Conservation (phyloP, 2,329 filamentous ascomycete genomes). For the Aspergillus terreus region DNA sequence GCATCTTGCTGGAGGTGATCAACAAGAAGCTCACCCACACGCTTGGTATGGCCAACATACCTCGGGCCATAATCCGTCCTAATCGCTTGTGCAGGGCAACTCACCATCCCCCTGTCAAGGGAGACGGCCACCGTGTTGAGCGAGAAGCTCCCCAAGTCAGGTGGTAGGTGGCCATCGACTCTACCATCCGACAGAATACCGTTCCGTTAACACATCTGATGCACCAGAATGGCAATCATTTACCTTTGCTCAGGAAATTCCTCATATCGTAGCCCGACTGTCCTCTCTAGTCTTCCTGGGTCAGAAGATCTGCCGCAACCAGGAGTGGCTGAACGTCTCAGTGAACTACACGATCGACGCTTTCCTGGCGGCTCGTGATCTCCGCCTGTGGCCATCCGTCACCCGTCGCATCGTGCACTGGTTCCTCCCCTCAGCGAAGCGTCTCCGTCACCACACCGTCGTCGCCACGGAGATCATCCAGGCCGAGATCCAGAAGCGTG, state of each 20-base stretch:
- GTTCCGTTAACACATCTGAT: not conserved
- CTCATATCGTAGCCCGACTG: constrained; percentile 52
- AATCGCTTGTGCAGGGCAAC: constrained; percentile 14
- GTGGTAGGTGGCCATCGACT: constrained; percentile 17
- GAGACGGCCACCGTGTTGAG: constrained; percentile 22
- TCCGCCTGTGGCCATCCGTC: constrained; percentile 42
- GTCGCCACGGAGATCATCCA: constrained; percentile 36
- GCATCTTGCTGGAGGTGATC: constrained; percentile 21
- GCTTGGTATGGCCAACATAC: constrained; percentile 20
- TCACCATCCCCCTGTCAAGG: constrained; percentile 24
- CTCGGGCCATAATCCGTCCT: not conserved
- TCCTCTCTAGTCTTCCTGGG: constrained; percentile 55
- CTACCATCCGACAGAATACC: not conserved
- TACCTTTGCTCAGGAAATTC: constrained; percentile 51
- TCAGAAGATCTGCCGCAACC: constrained; percentile 47
- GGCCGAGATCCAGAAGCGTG: constrained; percentile 21
- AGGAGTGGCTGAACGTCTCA: constrained; percentile 50
- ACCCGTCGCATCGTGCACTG: constrained; percentile 44
- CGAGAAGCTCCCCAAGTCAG: constrained; percentile 20
- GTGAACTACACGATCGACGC: constrained; percentile 19
- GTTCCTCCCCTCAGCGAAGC: constrained; percentile 41
- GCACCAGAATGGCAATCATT: constrained; percentile 53
- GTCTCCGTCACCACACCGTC: constrained; percentile 35
- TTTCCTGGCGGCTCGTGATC: constrained; percentile 28
- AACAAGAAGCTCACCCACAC: constrained; percentile 29